Evolutionary conservation across 495 filamentous ascomycete genomes (phyloP), one percentile per base, ranked within the genome.

Genomic region (Venustampulla echinocandica): DNA sequence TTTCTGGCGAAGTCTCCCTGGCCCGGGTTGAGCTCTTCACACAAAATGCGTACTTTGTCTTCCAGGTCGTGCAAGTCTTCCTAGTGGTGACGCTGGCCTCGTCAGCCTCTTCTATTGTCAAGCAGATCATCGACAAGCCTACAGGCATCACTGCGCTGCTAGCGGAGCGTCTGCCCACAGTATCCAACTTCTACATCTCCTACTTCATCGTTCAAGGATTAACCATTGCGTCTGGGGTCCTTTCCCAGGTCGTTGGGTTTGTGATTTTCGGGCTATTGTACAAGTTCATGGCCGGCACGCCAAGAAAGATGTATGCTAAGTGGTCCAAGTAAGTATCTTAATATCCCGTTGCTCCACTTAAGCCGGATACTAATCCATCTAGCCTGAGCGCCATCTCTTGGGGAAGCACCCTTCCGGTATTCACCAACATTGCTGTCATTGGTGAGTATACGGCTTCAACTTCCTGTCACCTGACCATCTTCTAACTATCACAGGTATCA

Each of bases 1-100:
- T 88, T 39, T 74, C 82, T 25, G 92, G 92, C 36, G 85, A 79
- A 41, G 86, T 88, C 10, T 88, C 84, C 10, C 54, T 76, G 3
- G 82, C 88, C 5, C 75, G 77, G 10, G 77, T 97, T 23, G 92
- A 98, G 66, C 69, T 95, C 27, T 84, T 81, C 36, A 84, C 82
- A 1, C 92, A 98, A 60, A 94, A 93, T 58, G 85, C 74, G 39
- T 98, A 94, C 71, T 98, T 97, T 59, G 76, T 73, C 14, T 98
- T 97, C 76, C 90, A 95, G 63, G 84, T 98, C 33, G 73, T 98
- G 22, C 90, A 98, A 64, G 85, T 95, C 14, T 98, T 97, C 71
- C 69, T 98, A 41, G 78, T 98, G 22, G 74, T 87, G 1, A 97
- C 92, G 2, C 33, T 95, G 21, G 68, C 83, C 14, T 85, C 84